Evolutionary conservation across 805 yeast genomes (phyloP).

Genomic region (Pichia thaimueangensis): DNA sequence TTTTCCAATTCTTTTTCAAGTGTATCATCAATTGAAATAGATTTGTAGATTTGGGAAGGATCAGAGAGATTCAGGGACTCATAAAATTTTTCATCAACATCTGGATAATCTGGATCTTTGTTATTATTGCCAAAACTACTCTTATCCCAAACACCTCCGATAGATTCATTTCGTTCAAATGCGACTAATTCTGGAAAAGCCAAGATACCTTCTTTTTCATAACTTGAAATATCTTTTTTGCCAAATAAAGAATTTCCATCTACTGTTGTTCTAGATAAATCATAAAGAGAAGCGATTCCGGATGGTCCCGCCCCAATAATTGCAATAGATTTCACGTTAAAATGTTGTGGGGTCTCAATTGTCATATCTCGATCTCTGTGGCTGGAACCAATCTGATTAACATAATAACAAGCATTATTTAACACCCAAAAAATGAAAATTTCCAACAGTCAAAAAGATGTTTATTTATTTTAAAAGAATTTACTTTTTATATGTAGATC

Average conservation of each 20-base stretch:
- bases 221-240: constrained; percentile 6
- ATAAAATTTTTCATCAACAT: constrained; percentile 6
- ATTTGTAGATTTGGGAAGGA: constrained; percentile 10
- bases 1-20: constrained; percentile 22
- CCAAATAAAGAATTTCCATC: constrained; percentile 26
- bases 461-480: no score
- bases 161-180: constrained; percentile 33
- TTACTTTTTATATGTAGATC: neutral
- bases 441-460: neutral
- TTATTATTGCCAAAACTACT: constrained; percentile 12
- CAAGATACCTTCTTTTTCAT: constrained; percentile 9
- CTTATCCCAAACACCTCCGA: constrained; percentile 39
- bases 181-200: constrained; percentile 32
- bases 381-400: neutral
- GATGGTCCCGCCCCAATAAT: constrained; percentile 41
- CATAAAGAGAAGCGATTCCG: constrained; percentile 33
- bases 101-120: constrained; percentile 21
- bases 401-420: no score
- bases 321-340: constrained; percentile 24
- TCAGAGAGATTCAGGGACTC: constrained; percentile 3
- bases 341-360: neutral
- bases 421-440: no score
- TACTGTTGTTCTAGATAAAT: constrained; percentile 26
- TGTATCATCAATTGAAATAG: constrained; percentile 5
- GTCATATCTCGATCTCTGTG: constrained; percentile 6